These are phyloP conservation scores for Teunomyces stri DNA, from an alignment of 805 yeast species.

Conservation along the genomic window DNA sequence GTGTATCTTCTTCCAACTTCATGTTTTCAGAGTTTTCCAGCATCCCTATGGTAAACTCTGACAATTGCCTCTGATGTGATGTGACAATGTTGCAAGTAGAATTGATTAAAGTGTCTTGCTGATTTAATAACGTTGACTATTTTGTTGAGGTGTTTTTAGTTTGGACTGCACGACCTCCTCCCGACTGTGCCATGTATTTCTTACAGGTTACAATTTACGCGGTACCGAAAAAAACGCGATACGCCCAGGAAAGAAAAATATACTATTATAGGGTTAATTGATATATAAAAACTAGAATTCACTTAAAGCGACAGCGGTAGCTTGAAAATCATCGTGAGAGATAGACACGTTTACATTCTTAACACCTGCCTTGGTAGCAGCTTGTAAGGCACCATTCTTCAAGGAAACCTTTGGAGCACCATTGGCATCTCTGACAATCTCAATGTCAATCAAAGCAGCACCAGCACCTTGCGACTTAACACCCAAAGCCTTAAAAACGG, in stretches of 20 bases:
- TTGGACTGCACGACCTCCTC: constrained; percentile 1
- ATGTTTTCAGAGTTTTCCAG: not conserved
- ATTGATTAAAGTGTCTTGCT: constrained; percentile 1
- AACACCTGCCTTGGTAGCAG: constrained; percentile 71
- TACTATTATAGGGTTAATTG: not conserved
- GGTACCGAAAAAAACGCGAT: not conserved
- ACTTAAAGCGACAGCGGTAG: constrained; percentile 92
- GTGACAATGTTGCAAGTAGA: not conserved
- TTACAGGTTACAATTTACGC: constrained; percentile 1
- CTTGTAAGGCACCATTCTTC: constrained; percentile 70
- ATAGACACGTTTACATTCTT: constrained; percentile 79
- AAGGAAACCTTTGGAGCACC: constrained; percentile 83
- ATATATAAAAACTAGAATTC: constrained; percentile 34
- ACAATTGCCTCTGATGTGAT: not conserved
- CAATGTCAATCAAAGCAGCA: constrained; percentile 89
- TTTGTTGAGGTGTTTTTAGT: constrained; percentile 3
- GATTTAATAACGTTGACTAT: constrained; percentile 1
- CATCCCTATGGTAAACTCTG: constrained; percentile 1
- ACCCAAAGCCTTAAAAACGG: constrained; percentile 93
- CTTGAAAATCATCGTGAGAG: constrained; percentile 95
- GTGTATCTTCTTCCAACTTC: not conserved
- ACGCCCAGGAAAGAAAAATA: not conserved
- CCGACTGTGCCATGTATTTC: constrained; percentile 2
- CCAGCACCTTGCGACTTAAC: constrained; percentile 92
- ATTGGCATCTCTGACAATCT: constrained; percentile 66